These are phyloP conservation scores for Lithospermum erythrorhizon DNA, from an alignment of 257 asterid genomes.

Conservation along the genomic window DNA sequence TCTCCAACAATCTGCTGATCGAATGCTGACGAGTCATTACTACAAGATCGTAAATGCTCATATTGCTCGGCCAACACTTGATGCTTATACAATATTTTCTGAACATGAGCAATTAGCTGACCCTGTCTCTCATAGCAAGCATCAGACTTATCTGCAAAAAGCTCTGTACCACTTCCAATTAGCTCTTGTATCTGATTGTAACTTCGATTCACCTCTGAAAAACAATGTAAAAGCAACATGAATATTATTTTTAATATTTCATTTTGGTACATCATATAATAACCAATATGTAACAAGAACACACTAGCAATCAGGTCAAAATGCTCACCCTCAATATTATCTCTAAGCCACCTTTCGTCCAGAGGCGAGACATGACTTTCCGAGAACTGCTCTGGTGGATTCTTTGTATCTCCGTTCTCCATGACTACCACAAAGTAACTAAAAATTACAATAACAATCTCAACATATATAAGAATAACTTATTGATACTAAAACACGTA, in stretches of 20 bases:
- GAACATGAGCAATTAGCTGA: constrained; percentile 34
- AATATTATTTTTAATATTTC: neutral
- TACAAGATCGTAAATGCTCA: constrained; percentile 15
- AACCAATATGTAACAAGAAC: neutral
- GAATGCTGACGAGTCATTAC: constrained; percentile 3
- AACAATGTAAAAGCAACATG: neutral
- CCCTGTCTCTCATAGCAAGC: constrained; percentile 15
- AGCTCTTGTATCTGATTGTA: constrained; percentile 36
- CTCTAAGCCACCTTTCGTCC: constrained; percentile 35
- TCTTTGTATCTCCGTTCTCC: constrained; percentile 30
- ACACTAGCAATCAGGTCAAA: neutral
- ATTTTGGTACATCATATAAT: neutral
- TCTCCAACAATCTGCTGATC: constrained; percentile 16
- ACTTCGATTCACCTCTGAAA: constrained; percentile 43
- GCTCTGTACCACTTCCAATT: constrained; percentile 24
- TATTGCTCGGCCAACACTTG: constrained; percentile 39
- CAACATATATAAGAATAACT: too few relatives aligned
- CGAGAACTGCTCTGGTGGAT: constrained; percentile 17
- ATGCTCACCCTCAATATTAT: constrained; percentile 42
- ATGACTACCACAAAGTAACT: constrained; percentile 16
- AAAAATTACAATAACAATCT: neutral
- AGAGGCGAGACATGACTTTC: constrained; percentile 11
- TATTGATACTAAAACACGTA: neutral
- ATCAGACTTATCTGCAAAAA: constrained; percentile 13
- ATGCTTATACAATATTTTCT: constrained; percentile 42